A percentile compares a stretch with the other conserved stretches of the same genome.
These are phyloP conservation scores for Phyllosticta citribraziliensis DNA, from an alignment of 2,329 filamentous ascomycete species.

Conservation along the genomic window DNA sequence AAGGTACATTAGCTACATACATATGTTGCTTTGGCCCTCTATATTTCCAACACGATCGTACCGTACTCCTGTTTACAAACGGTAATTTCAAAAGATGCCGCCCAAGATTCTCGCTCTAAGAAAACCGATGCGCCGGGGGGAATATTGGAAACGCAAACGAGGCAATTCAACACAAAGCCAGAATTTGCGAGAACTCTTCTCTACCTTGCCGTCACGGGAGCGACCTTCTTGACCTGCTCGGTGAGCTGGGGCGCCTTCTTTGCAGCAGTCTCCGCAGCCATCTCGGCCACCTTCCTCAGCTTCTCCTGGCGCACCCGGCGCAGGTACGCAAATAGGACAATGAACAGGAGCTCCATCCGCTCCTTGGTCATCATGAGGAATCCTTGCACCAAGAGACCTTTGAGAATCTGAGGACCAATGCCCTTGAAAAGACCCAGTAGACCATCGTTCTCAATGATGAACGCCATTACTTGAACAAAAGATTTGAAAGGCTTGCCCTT, in stretches of 20 bases:
- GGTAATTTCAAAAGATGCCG: not conserved
- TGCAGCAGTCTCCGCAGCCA: conserved; percentile 48
- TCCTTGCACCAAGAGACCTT: conserved; percentile 87
- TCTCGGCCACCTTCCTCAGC: conserved; percentile 55
- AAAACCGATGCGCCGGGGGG: not conserved
- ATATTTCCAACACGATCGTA: not conserved
- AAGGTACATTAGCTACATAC: too few relatives aligned
- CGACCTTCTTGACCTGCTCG: conserved; percentile 39
- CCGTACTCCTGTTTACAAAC: not conserved
- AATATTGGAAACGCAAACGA: not conserved
- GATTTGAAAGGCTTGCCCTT: conserved; percentile 87
- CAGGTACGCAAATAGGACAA: conserved; percentile 76
- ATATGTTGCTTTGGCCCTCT: not conserved
- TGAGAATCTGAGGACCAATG: conserved; percentile 85
- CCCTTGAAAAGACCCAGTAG: conserved; percentile 84
- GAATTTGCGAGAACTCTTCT: not conserved
- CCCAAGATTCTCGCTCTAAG: not conserved
- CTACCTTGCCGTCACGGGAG: conserved; percentile 40
- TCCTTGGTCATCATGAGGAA: conserved; percentile 99
- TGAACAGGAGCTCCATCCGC: conserved; percentile 78
- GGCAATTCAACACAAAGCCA: not conserved
- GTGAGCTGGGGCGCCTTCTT: conserved; percentile 18
- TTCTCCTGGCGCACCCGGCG: conserved; percentile 60
- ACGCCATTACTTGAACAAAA: conserved; percentile 89
- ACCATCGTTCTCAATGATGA: conserved; percentile 85